These are phyloP conservation scores for Chlamydomonas sp. DNA, from an alignment of 139 green algal genomes.

Conservation along the genomic window DNA sequence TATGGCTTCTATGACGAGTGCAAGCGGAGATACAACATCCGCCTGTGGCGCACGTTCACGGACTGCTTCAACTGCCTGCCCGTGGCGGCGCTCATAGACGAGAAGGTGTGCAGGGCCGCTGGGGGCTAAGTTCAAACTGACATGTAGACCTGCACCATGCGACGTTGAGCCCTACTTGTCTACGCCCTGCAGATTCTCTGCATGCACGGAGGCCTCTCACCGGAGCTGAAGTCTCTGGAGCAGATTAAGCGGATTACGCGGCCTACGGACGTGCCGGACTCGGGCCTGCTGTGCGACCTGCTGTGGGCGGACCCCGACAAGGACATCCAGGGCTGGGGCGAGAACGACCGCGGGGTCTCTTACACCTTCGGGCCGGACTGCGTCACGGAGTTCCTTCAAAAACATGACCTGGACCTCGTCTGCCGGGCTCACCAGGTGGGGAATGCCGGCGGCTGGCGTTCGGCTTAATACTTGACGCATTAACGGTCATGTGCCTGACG, in stretches of 20 bases:
- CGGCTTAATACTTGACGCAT: too few species aligned
- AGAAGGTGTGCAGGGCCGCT: constrained; percentile 82
- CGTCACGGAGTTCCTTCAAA: constrained; percentile 96
- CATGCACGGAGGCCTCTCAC: constrained; percentile 99
- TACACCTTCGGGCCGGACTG: constrained; percentile 98
- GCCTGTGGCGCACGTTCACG: constrained; percentile 99
- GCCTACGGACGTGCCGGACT: constrained; percentile 97
- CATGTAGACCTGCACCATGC: too few species aligned
- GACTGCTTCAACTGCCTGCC: constrained; percentile 99
- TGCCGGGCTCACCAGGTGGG: constrained; percentile 95
- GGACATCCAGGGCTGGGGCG: constrained; percentile 96
- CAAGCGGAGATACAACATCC: constrained; percentile 99
- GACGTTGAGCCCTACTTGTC: background rate
- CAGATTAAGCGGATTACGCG: constrained; percentile 98
- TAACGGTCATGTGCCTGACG: too few species aligned
- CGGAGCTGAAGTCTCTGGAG: constrained; percentile 97
- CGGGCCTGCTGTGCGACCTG: constrained; percentile 98
- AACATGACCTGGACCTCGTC: constrained; percentile 97
- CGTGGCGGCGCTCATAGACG: constrained; percentile 97
- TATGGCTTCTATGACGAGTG: constrained; percentile 99
- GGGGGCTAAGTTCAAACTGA: too few species aligned
- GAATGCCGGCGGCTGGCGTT: too few species aligned
- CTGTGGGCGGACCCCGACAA: constrained; percentile 99
- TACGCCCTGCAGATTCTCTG: constrained; percentile 91
- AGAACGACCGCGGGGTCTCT: constrained; percentile 98